These are phyloP conservation scores for Arthrobotrys sinensis DNA, from an alignment of 2,329 filamentous ascomycete species.

Conservation along the genomic window DNA sequence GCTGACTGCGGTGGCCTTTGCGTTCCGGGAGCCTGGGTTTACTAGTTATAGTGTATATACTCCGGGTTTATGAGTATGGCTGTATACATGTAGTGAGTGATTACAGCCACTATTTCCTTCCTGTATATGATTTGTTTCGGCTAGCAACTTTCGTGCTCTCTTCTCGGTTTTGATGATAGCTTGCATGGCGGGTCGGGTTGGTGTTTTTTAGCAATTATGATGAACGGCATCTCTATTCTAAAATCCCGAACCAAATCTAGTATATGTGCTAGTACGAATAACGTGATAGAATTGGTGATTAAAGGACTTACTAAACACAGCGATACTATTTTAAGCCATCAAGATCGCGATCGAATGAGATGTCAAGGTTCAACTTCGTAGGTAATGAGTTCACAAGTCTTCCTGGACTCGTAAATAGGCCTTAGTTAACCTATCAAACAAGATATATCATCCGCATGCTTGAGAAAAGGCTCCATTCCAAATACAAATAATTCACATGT, in stretches of 20 bases:
- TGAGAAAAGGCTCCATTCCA: not conserved
- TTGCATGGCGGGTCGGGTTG: conserved; percentile 5
- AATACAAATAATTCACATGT: conserved; percentile 1
- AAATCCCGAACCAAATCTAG: not conserved
- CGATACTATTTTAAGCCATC: too few relatives aligned
- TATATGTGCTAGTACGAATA: not conserved
- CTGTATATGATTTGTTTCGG: conserved; percentile 27
- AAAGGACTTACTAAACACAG: too few relatives aligned
- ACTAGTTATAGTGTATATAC: not conserved
- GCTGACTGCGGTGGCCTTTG: conserved; percentile 70
- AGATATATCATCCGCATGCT: too few relatives aligned
- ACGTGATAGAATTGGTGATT: not conserved
- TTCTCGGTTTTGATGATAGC: conserved; percentile 9
- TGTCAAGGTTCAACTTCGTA: too few relatives aligned
- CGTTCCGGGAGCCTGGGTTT: conserved; percentile 57
- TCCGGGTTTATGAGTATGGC: not conserved
- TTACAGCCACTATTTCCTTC: conserved; percentile 10
- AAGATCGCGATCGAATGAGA: too few relatives aligned
- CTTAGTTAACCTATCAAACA: too few relatives aligned
- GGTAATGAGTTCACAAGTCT: too few relatives aligned
- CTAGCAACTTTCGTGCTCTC: not conserved
- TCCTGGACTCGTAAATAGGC: too few relatives aligned
- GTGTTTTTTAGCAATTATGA: conserved; percentile 18
- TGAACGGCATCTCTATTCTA: not conserved
- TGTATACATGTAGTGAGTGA: not conserved